Conservation (phyloP, 2,329 filamentous ascomycete species). For the Ophiobolus disseminans region DNA sequence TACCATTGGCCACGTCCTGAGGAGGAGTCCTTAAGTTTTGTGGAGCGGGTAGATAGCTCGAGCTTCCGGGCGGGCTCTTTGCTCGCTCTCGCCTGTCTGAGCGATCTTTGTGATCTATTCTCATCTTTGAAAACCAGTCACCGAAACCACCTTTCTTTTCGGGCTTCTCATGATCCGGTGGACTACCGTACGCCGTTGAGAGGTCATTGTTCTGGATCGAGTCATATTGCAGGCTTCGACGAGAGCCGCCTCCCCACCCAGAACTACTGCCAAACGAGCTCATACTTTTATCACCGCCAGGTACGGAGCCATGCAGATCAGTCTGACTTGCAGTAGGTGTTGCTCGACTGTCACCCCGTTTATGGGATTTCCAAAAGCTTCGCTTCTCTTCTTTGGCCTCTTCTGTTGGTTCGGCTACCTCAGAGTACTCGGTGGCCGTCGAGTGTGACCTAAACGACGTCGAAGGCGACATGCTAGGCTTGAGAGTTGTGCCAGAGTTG, state of each 20-base stretch:
- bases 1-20: slow-evolving; percentile 17
- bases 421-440: slow-evolving; percentile 78
- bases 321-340: slow-evolving; percentile 47
- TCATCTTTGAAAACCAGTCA: slow-evolving; percentile 70
- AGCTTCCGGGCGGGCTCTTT: slow-evolving; percentile 57
- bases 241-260: slow-evolving; percentile 28
- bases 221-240: slow-evolving; percentile 44
- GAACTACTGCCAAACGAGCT: slow-evolving; percentile 48
- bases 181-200: slow-evolving; percentile 42
- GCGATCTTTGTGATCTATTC: slow-evolving; percentile 64
- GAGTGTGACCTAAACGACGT: slow-evolving; percentile 76
- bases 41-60: slow-evolving; percentile 25
- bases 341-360: slow-evolving; percentile 43
- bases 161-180: slow-evolving; percentile 45
- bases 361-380: slow-evolving; percentile 73
- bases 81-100: slow-evolving; percentile 61
- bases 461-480: slow-evolving; percentile 74
- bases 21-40: slow-evolving; percentile 31
- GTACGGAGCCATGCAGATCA: slow-evolving; percentile 45
- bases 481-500: slow-evolving; percentile 61
- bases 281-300: slow-evolving; percentile 49
- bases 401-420: slow-evolving; percentile 74
- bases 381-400: slow-evolving; percentile 66
- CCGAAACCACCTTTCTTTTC: slow-evolving; percentile 65
- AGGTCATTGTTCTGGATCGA: slow-evolving; percentile 36